Conservation (phyloP, 192 early-diverging fungal genomes). For the Oehlia diaphana region DNA sequence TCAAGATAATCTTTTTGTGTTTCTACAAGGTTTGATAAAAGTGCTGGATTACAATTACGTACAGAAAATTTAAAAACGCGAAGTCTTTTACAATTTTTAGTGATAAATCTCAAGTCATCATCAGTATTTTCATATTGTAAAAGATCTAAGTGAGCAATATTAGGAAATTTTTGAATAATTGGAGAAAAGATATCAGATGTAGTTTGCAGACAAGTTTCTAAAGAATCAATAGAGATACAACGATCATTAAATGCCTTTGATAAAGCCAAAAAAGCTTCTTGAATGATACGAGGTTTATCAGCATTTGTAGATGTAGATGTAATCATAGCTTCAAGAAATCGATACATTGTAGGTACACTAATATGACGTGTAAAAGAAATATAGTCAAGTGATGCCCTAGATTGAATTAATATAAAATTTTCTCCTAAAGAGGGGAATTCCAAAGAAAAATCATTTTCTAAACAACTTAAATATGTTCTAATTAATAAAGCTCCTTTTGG, state of each 20-base stretch:
- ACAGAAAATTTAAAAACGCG: conserved; percentile 10
- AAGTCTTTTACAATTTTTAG: conserved; percentile 2
- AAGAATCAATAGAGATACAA: conserved; percentile 4
- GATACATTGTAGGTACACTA: conserved; percentile 16
- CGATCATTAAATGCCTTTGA: conserved; percentile 12
- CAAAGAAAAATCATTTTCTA: not conserved
- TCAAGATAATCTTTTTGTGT: conserved; percentile 16
- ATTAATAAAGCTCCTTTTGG: conserved; percentile 14
- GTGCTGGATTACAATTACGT: not conserved
- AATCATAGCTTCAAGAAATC: conserved; percentile 9
- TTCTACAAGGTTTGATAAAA: conserved; percentile 1
- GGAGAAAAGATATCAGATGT: conserved; percentile 2
- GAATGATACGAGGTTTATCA: conserved; percentile 13
- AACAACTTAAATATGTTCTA: conserved; percentile 14
- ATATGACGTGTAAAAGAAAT: conserved; percentile 20
- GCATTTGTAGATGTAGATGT: not conserved
- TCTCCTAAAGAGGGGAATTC: not conserved
- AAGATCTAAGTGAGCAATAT: conserved; percentile 13
- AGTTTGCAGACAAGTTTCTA: conserved; percentile 11
- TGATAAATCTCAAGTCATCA: conserved; percentile 11
- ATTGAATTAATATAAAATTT: not conserved
- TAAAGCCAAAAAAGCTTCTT: conserved; percentile 19
- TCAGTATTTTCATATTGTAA: conserved; percentile 21
- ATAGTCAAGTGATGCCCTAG: not conserved
- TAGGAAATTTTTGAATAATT: conserved; percentile 12